Percentiles rank a stretch among this genome's conserved stretches.
Evolutionary conservation across 2,329 filamentous ascomycete species (phyloP).

Genomic region (Sarocladium kiliense): DNA sequence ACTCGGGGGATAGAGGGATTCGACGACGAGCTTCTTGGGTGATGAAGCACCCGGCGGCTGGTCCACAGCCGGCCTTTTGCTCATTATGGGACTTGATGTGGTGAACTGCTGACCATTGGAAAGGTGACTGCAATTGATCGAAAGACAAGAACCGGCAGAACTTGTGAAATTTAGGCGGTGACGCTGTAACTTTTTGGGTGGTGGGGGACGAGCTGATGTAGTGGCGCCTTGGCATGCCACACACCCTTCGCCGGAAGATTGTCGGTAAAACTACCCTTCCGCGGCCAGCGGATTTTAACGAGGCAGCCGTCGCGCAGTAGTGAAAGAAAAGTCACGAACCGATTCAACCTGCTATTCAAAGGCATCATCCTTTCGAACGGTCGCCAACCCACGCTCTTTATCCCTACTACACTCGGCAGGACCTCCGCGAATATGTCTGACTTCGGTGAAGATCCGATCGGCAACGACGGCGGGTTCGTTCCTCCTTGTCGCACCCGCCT

Average conservation of each 20-base stretch:
- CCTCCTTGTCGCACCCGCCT: slow-evolving; percentile 10
- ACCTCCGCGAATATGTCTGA: slow-evolving; percentile 57
- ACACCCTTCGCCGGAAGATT: not conserved
- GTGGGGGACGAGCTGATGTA: slow-evolving; percentile 3
- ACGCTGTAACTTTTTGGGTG: slow-evolving; percentile 8
- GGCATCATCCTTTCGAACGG: not conserved
- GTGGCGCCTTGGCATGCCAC: not conserved
- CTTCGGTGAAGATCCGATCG: slow-evolving; percentile 57
- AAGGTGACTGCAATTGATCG: not conserved
- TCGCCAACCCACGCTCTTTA: slow-evolving; percentile 7
- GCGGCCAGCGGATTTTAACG: not conserved
- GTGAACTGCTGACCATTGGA: not conserved
- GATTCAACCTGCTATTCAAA: not conserved
- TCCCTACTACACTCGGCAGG: not conserved
- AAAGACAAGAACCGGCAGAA: not conserved
- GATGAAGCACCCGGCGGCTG: not conserved
- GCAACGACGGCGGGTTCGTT: slow-evolving; percentile 52
- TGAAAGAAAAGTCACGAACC: slow-evolving; percentile 7
- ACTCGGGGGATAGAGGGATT: not conserved
- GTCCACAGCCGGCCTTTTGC: not conserved
- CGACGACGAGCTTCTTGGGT: slow-evolving; percentile 6
- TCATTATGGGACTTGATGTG: not conserved
- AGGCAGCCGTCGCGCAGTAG: not conserved
- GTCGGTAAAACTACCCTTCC: not conserved
- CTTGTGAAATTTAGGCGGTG: slow-evolving; percentile 8